Conservation (phyloP, 169 alveolate species). For the Plasmodium adleri region DNA sequence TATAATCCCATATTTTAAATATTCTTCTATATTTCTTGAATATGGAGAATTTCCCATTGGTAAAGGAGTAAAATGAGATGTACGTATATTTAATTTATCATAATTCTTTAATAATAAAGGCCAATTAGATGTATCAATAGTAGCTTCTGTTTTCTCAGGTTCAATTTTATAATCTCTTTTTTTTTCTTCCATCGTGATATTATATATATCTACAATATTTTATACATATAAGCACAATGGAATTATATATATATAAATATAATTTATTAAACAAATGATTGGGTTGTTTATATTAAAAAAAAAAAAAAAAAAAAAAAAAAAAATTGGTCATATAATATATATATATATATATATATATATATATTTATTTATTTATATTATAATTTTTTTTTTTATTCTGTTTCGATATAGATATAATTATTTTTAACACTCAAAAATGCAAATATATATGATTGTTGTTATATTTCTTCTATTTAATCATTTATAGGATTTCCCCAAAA, state of each 20-base stretch:
- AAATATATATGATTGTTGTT: no score
- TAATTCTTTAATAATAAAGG: constrained; percentile 90
- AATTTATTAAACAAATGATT: not conserved
- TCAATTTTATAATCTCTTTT: constrained; percentile 45
- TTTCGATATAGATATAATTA: no score
- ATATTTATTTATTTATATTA: no score
- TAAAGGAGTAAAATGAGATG: constrained; percentile 99
- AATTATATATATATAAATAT: not conserved
- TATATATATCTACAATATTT: not conserved
- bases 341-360: not conserved
- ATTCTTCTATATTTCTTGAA: constrained; percentile 95
- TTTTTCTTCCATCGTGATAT: constrained; percentile 28
- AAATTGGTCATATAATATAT: not conserved
- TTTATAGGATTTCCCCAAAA: no score
- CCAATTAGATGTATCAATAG: constrained; percentile 49
- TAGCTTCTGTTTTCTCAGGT: constrained; percentile 69
- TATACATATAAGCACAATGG: not conserved
- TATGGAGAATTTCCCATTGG: constrained; percentile 99
- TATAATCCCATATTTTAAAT: constrained; percentile 97
- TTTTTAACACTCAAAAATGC: no score
- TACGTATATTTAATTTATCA: constrained; percentile 96
- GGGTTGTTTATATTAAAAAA: no score
- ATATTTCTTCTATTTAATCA: no score
- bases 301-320: no score
- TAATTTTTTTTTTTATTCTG: no score